A percentile compares a stretch with the other conserved stretches of the same genome.
phyloP scores from a whole-genome alignment of 2,329 filamentous ascomycete genomes.

The Ramichloridium luteum region DNA sequence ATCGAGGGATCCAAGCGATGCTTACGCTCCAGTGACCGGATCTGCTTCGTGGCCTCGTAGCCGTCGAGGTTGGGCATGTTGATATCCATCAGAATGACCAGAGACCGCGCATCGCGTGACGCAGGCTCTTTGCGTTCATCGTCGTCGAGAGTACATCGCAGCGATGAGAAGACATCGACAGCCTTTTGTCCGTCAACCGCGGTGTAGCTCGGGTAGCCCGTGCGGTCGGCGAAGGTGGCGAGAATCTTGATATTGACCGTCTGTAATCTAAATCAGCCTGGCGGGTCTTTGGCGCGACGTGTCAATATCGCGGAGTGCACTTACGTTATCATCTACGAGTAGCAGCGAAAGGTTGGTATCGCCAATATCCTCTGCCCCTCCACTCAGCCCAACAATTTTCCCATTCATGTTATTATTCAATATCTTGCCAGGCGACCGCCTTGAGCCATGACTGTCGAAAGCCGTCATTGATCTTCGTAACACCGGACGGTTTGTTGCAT shows the following conservation, averaged over 20 bases:
- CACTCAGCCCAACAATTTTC: neutral
- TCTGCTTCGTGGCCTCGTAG: slow-evolving; percentile 17
- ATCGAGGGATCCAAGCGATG: neutral
- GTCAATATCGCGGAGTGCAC: no score
- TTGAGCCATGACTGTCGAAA: no score
- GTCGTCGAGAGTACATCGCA: no score
- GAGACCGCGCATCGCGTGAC: no score
- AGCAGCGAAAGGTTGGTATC: slow-evolving; percentile 5
- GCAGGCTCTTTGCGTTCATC: no score
- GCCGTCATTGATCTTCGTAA: no score
- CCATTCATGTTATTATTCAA: neutral
- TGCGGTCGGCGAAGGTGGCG: slow-evolving; percentile 8
- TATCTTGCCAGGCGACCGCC: no score
- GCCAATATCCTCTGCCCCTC: neutral
- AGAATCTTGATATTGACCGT: slow-evolving; percentile 11
- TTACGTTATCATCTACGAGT: slow-evolving; percentile 11
- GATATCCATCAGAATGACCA: slow-evolving; percentile 28
- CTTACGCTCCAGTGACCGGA: slow-evolving; percentile 14
- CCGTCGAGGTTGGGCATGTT: slow-evolving; percentile 17
- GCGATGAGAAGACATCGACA: slow-evolving; percentile 27
- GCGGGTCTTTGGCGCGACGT: no score
- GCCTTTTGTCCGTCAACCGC: slow-evolving; percentile 36
- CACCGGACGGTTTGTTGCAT: no score
- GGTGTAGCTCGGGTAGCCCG: slow-evolving; percentile 26
- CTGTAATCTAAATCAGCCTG: neutral